Percentiles rank a stretch among this genome's conserved stretches.
Evolutionary conservation across 345 rosid species (phyloP).

Genomic region (Microcos paniculata): DNA sequence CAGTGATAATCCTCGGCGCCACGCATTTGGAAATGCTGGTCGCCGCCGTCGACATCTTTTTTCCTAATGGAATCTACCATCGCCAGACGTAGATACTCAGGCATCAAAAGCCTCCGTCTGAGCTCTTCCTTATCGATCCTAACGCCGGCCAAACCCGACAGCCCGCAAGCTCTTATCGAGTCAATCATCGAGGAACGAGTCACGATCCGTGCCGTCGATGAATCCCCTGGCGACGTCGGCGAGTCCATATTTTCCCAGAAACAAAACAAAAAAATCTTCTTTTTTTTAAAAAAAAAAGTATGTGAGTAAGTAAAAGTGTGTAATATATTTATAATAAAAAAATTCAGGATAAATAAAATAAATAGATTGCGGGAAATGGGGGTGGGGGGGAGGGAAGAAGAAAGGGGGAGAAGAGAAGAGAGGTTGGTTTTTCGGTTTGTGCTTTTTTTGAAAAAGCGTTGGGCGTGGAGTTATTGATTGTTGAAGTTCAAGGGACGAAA

Average conservation of each 20-base stretch:
- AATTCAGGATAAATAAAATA: neutral
- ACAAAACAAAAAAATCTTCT: neutral
- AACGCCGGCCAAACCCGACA: conserved; percentile 66
- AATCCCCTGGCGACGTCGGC: conserved; percentile 39
- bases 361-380: neutral
- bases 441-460: neutral
- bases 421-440: neutral
- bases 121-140: conserved; percentile 72
- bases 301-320: neutral
- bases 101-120: conserved; percentile 51
- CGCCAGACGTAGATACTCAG: conserved; percentile 69
- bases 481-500: neutral
- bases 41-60: conserved; percentile 42
- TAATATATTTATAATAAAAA: neutral
- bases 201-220: conserved; percentile 50
- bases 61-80: conserved; percentile 53
- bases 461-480: neutral
- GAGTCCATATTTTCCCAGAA: conserved; percentile 15
- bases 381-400: no score
- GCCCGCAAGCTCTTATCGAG: conserved; percentile 57
- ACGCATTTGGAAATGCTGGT: conserved; percentile 9
- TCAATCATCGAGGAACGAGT: conserved; percentile 64
- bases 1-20: conserved; percentile 13
- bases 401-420: no score
- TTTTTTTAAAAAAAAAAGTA: neutral